phyloP scores from a whole-genome alignment of 768 basidiomycete species.

The Hortiboletus flavorubellus region DNA sequence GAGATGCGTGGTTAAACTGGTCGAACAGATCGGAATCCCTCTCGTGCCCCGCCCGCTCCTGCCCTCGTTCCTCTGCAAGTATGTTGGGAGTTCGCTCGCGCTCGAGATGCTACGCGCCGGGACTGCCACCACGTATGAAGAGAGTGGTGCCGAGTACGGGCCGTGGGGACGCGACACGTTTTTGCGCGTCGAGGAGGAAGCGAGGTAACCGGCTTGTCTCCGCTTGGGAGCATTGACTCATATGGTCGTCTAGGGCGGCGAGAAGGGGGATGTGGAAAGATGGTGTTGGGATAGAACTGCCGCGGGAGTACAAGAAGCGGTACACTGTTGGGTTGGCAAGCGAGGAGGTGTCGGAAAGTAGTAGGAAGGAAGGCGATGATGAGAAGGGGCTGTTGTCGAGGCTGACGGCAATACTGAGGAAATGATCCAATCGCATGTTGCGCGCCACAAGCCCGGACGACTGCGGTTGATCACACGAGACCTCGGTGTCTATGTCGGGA shows the following conservation, averaged over 20 bases:
- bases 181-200: slow-evolving; percentile 56
- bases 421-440: background rate
- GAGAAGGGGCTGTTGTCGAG: slow-evolving; percentile 1
- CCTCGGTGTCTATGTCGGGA: too few relatives aligned
- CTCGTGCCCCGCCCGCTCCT: slow-evolving; percentile 49
- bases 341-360: background rate
- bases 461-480: too few relatives aligned
- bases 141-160: slow-evolving; percentile 80
- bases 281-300: slow-evolving; percentile 56
- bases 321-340: slow-evolving; percentile 32
- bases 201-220: slow-evolving; percentile 45
- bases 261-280: slow-evolving; percentile 74
- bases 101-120: slow-evolving; percentile 80
- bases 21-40: slow-evolving; percentile 61
- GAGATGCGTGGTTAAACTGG: background rate
- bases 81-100: slow-evolving; percentile 46
- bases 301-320: slow-evolving; percentile 78
- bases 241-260: slow-evolving; percentile 41
- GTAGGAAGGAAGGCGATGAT: background rate
- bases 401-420: slow-evolving; percentile 7
- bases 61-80: slow-evolving; percentile 43
- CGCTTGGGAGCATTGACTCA: background rate
- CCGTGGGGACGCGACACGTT: slow-evolving; percentile 61
- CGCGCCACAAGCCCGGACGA: too few relatives aligned
- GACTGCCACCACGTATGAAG: slow-evolving; percentile 72